These are phyloP conservation scores for Fusarium chaquense DNA, from an alignment of 2,329 filamentous ascomycete species.

Conservation along the genomic window DNA sequence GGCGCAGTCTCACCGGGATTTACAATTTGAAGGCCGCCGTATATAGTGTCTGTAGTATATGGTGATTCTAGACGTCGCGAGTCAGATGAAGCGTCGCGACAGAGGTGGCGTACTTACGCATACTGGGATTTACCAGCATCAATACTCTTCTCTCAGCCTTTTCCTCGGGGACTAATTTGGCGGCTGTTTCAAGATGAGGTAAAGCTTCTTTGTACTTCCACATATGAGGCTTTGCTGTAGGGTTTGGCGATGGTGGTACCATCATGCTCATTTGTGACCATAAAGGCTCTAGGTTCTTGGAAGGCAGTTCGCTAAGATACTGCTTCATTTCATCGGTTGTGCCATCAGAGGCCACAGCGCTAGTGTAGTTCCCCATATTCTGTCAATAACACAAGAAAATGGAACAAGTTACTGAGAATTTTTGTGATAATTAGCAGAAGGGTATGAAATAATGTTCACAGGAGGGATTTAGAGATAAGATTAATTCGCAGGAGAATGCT, in stretches of 20 bases:
- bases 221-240: slow-evolving; percentile 55
- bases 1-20: slow-evolving; percentile 67
- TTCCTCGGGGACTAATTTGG: slow-evolving; percentile 53
- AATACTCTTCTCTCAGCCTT: slow-evolving; percentile 57
- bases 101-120: slow-evolving; percentile 49
- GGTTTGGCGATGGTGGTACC: slow-evolving; percentile 61
- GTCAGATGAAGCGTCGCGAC: accelerated
- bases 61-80: slow-evolving; percentile 56
- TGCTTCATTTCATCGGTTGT: slow-evolving; percentile 47
- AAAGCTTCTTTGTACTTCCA: slow-evolving; percentile 55
- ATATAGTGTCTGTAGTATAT: slow-evolving; percentile 63
- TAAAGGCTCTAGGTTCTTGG: slow-evolving; percentile 55
- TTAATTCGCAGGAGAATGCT: neutral
- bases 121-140: slow-evolving; percentile 63
- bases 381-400: neutral
- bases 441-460: neutral
- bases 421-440: neutral
- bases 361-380: slow-evolving; percentile 32
- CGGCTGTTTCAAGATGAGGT: slow-evolving; percentile 53
- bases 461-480: neutral
- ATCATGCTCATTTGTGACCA: slow-evolving; percentile 63
- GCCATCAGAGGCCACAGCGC: slow-evolving; percentile 14
- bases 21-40: slow-evolving; percentile 68
- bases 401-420: neutral
- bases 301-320: slow-evolving; percentile 48